Conservation (phyloP, 441 rosid genomes). For the Gossypium lobatum region DNA sequence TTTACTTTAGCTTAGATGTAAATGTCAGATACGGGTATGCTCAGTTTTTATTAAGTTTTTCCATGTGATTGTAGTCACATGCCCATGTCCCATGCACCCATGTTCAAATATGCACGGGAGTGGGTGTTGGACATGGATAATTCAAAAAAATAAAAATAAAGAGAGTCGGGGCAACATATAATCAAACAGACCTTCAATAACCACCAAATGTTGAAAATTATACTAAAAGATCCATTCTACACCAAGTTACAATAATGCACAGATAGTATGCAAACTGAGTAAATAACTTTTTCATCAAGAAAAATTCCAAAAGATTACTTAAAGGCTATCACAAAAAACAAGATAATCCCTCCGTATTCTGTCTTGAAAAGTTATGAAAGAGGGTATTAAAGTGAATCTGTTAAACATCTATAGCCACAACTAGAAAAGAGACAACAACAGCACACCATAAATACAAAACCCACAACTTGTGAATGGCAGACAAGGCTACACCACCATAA, state of each 20-base stretch:
- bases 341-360: background rate
- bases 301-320: background rate
- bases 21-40: background rate
- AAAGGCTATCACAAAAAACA: background rate
- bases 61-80: background rate
- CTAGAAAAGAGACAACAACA: too few relatives aligned
- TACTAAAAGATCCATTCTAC: background rate
- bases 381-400: background rate
- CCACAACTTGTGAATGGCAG: too few relatives aligned
- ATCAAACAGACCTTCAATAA: background rate
- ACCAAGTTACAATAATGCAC: background rate
- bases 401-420: background rate
- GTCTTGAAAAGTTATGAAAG: background rate
- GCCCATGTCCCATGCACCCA: background rate
- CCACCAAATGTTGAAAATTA: background rate
- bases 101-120: background rate
- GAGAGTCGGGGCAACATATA: background rate
- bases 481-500: too few relatives aligned
- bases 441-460: too few relatives aligned
- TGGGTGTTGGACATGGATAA: background rate
- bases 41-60: background rate
- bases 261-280: background rate
- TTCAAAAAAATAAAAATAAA: background rate
- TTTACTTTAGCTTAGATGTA: background rate
- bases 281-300: constrained; percentile 5